A percentile compares a stretch with the other conserved stretches of the same genome.
Evolutionary conservation across 2,329 filamentous ascomycete genomes (phyloP).

Genomic region (Zymoseptoria brevis): DNA sequence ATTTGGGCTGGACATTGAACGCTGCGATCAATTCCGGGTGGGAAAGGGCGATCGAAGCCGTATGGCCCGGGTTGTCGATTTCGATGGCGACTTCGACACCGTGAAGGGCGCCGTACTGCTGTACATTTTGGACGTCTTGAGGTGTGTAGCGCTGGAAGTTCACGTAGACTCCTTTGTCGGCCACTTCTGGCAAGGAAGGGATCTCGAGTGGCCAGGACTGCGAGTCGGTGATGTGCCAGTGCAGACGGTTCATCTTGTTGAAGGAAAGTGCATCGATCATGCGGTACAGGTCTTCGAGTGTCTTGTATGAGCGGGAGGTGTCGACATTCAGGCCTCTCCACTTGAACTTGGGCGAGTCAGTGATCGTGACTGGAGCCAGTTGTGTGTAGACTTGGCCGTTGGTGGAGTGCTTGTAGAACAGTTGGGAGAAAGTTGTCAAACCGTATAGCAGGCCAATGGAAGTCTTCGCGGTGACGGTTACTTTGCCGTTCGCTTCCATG

Average conservation of each 20-base stretch:
- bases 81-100: slow-evolving; percentile 67
- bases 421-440: slow-evolving; percentile 69
- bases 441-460: slow-evolving; percentile 63
- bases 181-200: slow-evolving; percentile 62
- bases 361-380: slow-evolving; percentile 61
- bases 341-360: slow-evolving; percentile 64
- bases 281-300: slow-evolving; percentile 58
- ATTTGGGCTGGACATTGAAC: slow-evolving; percentile 47
- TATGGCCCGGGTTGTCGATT: slow-evolving; percentile 76
- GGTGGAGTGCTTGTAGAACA: slow-evolving; percentile 65
- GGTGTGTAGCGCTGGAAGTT: slow-evolving; percentile 60
- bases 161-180: slow-evolving; percentile 65
- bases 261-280: slow-evolving; percentile 69
- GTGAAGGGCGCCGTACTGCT: slow-evolving; percentile 60
- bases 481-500: slow-evolving; percentile 51
- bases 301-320: slow-evolving; percentile 64
- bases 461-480: slow-evolving; percentile 56
- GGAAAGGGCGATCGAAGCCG: slow-evolving; percentile 56
- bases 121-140: slow-evolving; percentile 56
- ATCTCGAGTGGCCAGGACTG: slow-evolving; percentile 83
- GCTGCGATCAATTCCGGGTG: slow-evolving; percentile 66
- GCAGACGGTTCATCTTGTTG: slow-evolving; percentile 77
- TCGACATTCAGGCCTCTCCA: slow-evolving; percentile 78
- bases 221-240: slow-evolving; percentile 73
- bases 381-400: slow-evolving; percentile 55